These are phyloP conservation scores for Ophiocordyceps australis DNA, from an alignment of 2,329 filamentous ascomycete species.

Conservation along the genomic window DNA sequence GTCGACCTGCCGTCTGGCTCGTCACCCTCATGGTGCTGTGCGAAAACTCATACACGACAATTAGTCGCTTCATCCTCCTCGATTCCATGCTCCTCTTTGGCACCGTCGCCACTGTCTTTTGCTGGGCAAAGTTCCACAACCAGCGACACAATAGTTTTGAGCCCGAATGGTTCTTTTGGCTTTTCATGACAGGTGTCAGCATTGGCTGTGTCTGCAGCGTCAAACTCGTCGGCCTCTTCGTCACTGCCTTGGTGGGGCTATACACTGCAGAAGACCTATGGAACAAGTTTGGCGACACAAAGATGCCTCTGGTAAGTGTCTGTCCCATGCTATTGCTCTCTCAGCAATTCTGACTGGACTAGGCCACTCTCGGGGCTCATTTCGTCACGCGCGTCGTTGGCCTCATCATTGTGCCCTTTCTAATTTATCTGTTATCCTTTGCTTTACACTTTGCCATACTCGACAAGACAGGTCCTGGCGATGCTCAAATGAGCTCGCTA, in stretches of 20 bases:
- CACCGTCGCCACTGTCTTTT: slow-evolving; percentile 92
- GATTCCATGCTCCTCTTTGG: slow-evolving; percentile 98
- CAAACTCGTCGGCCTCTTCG: slow-evolving; percentile 94
- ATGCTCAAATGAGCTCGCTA: slow-evolving; percentile 99
- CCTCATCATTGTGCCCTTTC: slow-evolving; percentile 71
- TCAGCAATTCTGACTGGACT: slow-evolving; percentile 1
- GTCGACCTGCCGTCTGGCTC: slow-evolving; percentile 78
- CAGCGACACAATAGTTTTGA: slow-evolving; percentile 76
- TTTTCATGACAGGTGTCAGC: slow-evolving; percentile 82
- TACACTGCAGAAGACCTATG: slow-evolving; percentile 95
- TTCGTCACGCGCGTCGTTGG: slow-evolving; percentile 64
- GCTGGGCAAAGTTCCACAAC: slow-evolving; percentile 93
- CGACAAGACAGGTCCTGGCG: slow-evolving; percentile 83
- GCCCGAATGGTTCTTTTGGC: slow-evolving; percentile 84
- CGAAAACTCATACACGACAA: slow-evolving; percentile 98
- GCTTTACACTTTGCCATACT: slow-evolving; percentile 88
- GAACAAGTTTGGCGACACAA: slow-evolving; percentile 91
- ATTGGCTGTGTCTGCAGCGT: slow-evolving; percentile 98
- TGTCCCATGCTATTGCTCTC: slow-evolving; percentile 3
- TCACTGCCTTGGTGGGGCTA: slow-evolving; percentile 81
- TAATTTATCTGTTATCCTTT: slow-evolving; percentile 93
- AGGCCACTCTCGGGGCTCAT: slow-evolving; percentile 55
- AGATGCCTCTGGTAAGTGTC: slow-evolving; percentile 60
- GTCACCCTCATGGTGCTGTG: slow-evolving; percentile 94
- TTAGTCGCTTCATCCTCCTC: slow-evolving; percentile 92